These are phyloP conservation scores for Spiraea crenata DNA, from an alignment of 331 rosid genomes.

Conservation along the genomic window DNA sequence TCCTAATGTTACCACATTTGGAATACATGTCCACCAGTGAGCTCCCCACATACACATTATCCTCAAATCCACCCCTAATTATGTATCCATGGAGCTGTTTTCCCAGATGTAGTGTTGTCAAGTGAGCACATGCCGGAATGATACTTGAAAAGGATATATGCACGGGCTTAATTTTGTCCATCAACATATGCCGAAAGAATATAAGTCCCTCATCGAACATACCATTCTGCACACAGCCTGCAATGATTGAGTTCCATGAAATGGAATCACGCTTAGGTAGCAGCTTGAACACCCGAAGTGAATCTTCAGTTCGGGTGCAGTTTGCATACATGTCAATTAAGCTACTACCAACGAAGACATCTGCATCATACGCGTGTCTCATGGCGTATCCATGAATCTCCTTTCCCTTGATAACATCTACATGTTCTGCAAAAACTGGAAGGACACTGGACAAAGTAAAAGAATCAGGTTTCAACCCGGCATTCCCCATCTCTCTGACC, in stretches of 20 bases:
- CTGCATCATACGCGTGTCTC: slow-evolving; percentile 60
- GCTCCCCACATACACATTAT: slow-evolving; percentile 64
- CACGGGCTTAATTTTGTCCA: slow-evolving; percentile 50
- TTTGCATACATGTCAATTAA: slow-evolving; percentile 85
- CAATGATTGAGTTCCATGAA: slow-evolving; percentile 83
- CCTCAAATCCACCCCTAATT: slow-evolving; percentile 51
- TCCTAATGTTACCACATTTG: slow-evolving; percentile 72
- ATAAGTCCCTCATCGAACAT: slow-evolving; percentile 60
- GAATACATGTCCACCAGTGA: slow-evolving; percentile 90
- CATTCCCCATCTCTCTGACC: slow-evolving; percentile 38
- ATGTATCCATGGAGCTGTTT: slow-evolving; percentile 81
- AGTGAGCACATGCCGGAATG: slow-evolving; percentile 82
- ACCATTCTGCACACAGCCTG: slow-evolving; percentile 89
- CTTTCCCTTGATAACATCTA: slow-evolving; percentile 54
- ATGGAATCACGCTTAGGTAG: slow-evolving; percentile 49
- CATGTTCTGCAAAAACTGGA: slow-evolving; percentile 48
- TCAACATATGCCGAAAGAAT: slow-evolving; percentile 68
- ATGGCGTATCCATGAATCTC: slow-evolving; percentile 73
- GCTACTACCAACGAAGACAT: slow-evolving; percentile 73
- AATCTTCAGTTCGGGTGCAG: slow-evolving; percentile 49
- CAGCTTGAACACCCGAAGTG: slow-evolving; percentile 43
- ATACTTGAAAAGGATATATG: slow-evolving; percentile 70
- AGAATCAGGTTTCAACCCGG: slow-evolving; percentile 39
- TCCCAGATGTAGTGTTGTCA: slow-evolving; percentile 73
- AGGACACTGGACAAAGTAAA: slow-evolving; percentile 50